These are phyloP conservation scores for Sporisorium exsertum DNA, from an alignment of 1,284 basidiomycete species.

Conservation along the genomic window DNA sequence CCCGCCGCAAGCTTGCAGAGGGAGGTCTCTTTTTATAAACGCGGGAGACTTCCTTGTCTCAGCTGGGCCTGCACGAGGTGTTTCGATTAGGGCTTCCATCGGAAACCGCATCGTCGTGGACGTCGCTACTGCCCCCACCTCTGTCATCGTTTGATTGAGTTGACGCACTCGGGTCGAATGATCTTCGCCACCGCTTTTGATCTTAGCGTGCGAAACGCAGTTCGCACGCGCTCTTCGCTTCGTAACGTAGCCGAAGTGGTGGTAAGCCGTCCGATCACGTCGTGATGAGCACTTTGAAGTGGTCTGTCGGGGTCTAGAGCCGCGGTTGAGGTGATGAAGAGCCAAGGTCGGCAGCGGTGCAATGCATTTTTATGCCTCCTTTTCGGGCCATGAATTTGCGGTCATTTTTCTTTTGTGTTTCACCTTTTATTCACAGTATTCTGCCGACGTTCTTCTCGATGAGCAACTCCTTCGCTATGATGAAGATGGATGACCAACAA, in stretches of 20 bases:
- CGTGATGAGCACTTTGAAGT: too few relatives aligned
- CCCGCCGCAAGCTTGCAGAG: not conserved
- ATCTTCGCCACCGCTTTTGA: conserved; percentile 6
- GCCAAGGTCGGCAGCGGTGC: not conserved
- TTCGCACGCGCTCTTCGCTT: conserved; percentile 4
- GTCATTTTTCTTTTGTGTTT: not conserved
- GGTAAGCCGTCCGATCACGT: not conserved
- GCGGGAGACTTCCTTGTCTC: not conserved
- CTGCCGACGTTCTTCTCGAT: too few relatives aligned
- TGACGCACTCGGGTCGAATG: not conserved
- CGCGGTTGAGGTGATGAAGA: not conserved
- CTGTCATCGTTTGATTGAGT: not conserved
- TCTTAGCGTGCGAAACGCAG: conserved; percentile 20
- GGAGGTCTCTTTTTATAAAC: too few relatives aligned
- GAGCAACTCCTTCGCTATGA: too few relatives aligned
- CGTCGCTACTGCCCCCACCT: not conserved
- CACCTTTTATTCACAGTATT: not conserved
- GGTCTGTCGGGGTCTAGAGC: not conserved
- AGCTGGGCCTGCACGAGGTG: not conserved
- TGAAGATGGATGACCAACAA: too few relatives aligned
- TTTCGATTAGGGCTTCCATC: conserved; percentile 4
- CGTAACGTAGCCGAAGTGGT: not conserved
- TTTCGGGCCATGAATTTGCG: too few relatives aligned
- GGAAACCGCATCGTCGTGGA: not conserved
- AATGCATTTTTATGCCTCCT: not conserved